Evolutionary conservation across 257 asterid species (phyloP).

Genomic region (Ajuga chamaepitys): DNA sequence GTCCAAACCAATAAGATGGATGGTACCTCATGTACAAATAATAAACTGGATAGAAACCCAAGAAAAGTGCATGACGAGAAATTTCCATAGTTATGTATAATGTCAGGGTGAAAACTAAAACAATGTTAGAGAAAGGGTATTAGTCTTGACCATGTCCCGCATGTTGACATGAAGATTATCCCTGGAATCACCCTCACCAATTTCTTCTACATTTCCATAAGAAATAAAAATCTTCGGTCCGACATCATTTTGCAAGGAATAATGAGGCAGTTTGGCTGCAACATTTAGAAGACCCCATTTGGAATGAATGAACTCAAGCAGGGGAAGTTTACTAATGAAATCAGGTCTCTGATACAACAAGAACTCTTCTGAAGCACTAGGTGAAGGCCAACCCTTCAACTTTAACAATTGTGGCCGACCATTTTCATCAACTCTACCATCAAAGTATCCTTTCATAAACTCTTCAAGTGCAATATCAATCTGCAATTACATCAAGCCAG

Average conservation of each 20-base stretch:
- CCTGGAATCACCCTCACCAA: slow-evolving; percentile 52
- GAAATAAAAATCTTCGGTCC: slow-evolving; percentile 88
- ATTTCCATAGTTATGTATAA: not conserved
- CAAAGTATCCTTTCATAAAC: slow-evolving; percentile 79
- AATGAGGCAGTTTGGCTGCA: slow-evolving; percentile 97
- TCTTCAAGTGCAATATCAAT: slow-evolving; percentile 67
- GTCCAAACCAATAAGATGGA: not conserved
- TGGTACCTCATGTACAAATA: not conserved
- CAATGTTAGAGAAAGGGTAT: not conserved
- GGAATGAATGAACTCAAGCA: slow-evolving; percentile 92
- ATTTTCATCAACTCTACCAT: slow-evolving; percentile 67
- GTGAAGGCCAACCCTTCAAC: slow-evolving; percentile 98
- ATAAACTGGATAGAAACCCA: not conserved
- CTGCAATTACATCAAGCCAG: slow-evolving; percentile 41
- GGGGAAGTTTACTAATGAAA: slow-evolving; percentile 78
- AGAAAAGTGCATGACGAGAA: slow-evolving; percentile 1
- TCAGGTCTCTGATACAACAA: slow-evolving; percentile 91
- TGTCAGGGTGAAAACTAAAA: not conserved
- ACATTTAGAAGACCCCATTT: slow-evolving; percentile 98
- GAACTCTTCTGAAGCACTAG: slow-evolving; percentile 89
- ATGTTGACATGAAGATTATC: slow-evolving; percentile 77
- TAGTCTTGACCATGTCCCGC: slow-evolving; percentile 79
- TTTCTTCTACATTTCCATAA: slow-evolving; percentile 67
- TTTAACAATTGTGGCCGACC: slow-evolving; percentile 67
- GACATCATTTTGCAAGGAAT: slow-evolving; percentile 94